Percentiles rank a stretch among this genome's conserved stretches.
phyloP scores from a whole-genome alignment of 2,329 filamentous ascomycete species.

The Phaeosphaeria sp. region DNA sequence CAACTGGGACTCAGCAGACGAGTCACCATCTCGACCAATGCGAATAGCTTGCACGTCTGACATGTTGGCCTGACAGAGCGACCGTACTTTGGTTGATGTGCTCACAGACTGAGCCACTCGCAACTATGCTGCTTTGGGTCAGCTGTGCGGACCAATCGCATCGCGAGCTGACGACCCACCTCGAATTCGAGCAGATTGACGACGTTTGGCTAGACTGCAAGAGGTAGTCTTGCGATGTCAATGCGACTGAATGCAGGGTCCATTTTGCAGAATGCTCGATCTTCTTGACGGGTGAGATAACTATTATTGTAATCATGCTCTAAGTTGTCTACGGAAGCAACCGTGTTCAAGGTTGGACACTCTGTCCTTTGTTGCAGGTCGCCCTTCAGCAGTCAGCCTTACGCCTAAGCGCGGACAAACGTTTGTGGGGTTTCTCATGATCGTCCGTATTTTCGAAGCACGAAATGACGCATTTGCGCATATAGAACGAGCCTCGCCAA shows the following conservation, averaged over 20 bases:
- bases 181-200: not conserved
- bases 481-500: constrained; percentile 4
- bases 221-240: not conserved
- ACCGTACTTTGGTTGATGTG: not conserved
- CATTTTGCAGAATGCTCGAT: not conserved
- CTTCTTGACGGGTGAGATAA: not conserved
- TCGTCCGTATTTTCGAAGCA: too few species aligned
- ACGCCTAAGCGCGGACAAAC: too few species aligned
- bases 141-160: constrained; percentile 28
- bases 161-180: not conserved
- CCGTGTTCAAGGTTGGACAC: too few species aligned
- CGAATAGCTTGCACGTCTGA: not conserved
- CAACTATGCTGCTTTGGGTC: constrained; percentile 18
- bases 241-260: not conserved
- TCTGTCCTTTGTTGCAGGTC: too few species aligned
- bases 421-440: too few species aligned
- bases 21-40: not conserved
- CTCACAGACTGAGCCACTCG: not conserved
- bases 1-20: not conserved
- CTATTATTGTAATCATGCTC: not conserved
- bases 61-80: not conserved
- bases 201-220: not conserved
- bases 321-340: not conserved
- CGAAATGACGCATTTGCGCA: too few species aligned
- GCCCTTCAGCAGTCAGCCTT: too few species aligned